Evolutionary conservation across 306 rosid species (phyloP), one percentile per base, ranked within the genome.

Genomic region (Pyrus betulifolia): DNA sequence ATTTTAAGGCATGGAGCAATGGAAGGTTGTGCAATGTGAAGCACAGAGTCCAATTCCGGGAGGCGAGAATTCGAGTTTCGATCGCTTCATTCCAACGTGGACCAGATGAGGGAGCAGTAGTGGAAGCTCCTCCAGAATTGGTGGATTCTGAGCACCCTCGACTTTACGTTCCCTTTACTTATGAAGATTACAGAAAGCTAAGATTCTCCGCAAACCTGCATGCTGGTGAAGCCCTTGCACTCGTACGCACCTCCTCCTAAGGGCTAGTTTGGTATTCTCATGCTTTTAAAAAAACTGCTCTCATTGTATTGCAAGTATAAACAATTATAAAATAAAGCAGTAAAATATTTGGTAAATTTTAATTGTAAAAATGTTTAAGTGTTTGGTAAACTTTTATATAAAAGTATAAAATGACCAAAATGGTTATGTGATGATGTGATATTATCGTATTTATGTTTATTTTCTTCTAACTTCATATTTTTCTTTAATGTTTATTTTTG

Each of bases 31-130:
- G 51, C 82, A 84, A 77, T 77, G 72, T 82, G 83, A 86, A 33
- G 87, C 92, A 87, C 51, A 80, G 86, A 46, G 96, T 91, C 0
- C 74, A 79, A 69, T 89, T 93, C 85, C 76, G 69, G 44, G 88
- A 87, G 79, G 87, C 82, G 2, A 44, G 31, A 14, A 66, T 55
- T 8, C 85, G 91, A 22, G 31, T 85, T 17, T 87, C 89, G 11
- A 85, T 89, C 19, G 92, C 85, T 44, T 64, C 89, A 3, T 65
- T 83, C 72, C 67, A 87, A 49, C 72, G 86, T 8, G 92, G 79
- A 72, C 92, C 92, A 0, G 86, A 62, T 79, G 81, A 71, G 8
- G 64, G 62, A 79, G 76, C 74, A 25, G 71, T 1, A 33, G 38
- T 76, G 19, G 97, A 86, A 84, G 8, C 38, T 33, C 8, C 38